phyloP scores from a whole-genome alignment of 1,139 yeast species.

The Saccharomycopsis hybrid region DNA sequence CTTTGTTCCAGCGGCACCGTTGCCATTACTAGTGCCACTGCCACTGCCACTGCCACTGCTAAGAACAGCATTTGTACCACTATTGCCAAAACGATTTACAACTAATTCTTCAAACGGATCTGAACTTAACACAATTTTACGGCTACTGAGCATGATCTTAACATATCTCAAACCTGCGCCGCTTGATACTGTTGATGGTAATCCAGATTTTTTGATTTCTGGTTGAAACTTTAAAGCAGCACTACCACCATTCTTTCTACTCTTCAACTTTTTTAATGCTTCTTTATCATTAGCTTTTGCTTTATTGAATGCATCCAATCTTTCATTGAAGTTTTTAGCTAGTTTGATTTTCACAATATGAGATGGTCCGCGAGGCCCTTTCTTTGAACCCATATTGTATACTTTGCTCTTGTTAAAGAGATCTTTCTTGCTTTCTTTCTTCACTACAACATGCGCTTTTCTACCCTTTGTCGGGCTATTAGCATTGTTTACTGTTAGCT shows the following conservation, averaged over 20 bases:
- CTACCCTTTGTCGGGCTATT: too few relatives aligned
- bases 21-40: too few relatives aligned
- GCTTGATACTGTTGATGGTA: too few relatives aligned
- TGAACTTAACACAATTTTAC: conserved; percentile 24
- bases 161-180: conserved; percentile 27
- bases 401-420: neutral
- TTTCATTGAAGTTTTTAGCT: neutral
- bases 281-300: neutral
- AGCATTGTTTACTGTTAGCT: too few relatives aligned
- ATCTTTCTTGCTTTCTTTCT: conserved; percentile 1
- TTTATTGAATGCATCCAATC: neutral
- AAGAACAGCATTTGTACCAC: too few relatives aligned
- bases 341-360: neutral
- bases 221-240: neutral
- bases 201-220: neutral
- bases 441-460: conserved; percentile 1
- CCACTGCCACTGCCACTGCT: too few relatives aligned
- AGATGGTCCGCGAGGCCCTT: neutral
- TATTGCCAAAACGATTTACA: too few relatives aligned
- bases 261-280: neutral
- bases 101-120: conserved; percentile 23
- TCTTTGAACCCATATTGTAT: neutral
- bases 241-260: neutral
- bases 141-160: conserved; percentile 22
- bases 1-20: too few relatives aligned